These are phyloP conservation scores for Stephania yunnanensis DNA, from an alignment of 164 flowering plant genomes.

Conservation along the genomic window DNA sequence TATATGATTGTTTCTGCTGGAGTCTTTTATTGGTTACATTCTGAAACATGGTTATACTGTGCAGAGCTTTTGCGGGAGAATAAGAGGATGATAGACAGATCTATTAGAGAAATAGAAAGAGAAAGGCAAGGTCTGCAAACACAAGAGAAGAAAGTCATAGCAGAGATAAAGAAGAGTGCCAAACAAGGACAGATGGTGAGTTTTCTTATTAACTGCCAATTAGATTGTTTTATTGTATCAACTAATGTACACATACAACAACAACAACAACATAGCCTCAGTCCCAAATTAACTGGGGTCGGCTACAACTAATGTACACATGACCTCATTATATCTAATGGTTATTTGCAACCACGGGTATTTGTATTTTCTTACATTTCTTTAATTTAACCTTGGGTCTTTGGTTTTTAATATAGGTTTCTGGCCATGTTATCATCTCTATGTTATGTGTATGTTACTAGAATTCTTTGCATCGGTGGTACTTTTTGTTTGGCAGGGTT, in stretches of 20 bases:
- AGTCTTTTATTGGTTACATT: background rate
- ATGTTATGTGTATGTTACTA: background rate
- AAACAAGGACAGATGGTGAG: conserved; percentile 97
- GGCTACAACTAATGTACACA: no score
- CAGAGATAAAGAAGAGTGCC: conserved; percentile 88
- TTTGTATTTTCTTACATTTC: background rate
- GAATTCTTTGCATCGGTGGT: background rate
- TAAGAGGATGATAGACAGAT: conserved; percentile 92
- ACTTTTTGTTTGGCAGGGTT: no score
- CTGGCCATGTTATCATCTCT: no score
- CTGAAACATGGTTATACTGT: conserved; percentile 4
- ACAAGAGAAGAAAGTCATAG: conserved; percentile 89
- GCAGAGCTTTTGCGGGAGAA: conserved; percentile 94
- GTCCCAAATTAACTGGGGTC: no score
- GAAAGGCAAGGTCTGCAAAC: conserved; percentile 89
- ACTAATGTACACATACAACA: no score
- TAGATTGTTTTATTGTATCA: background rate
- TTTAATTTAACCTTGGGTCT: no score
- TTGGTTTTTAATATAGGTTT: no score
- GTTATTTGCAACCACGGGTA: no score
- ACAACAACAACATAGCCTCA: no score
- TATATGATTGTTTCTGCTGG: background rate
- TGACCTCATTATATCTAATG: background rate
- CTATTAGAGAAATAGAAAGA: conserved; percentile 91
- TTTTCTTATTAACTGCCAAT: background rate